Evolutionary conservation across 805 yeast genomes (phyloP).

Genomic region (Debaryomyces prosopidis): DNA sequence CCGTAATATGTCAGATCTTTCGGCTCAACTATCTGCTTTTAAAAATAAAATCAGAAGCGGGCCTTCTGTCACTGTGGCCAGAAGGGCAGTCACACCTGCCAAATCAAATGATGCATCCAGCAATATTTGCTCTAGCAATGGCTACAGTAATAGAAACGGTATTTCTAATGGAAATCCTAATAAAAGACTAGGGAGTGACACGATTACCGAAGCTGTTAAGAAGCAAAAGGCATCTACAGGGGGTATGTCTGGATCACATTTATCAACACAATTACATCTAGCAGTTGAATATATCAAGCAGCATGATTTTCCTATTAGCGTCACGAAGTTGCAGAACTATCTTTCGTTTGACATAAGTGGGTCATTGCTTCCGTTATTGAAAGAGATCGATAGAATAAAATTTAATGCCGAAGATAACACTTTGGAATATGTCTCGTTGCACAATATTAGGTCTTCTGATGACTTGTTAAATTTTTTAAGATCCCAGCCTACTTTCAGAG

Average conservation of each 20-base stretch:
- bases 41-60: conserved; percentile 46
- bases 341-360: conserved; percentile 60
- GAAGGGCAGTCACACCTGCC: conserved; percentile 16
- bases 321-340: conserved; percentile 65
- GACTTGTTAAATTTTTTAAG: conserved; percentile 75
- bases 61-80: conserved; percentile 39
- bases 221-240: conserved; percentile 29
- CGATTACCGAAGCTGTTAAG: conserved; percentile 34
- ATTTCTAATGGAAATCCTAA: background rate
- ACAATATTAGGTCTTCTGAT: conserved; percentile 78
- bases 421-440: conserved; percentile 84
- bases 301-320: conserved; percentile 67
- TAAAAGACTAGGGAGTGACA: conserved; percentile 21
- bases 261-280: conserved; percentile 82
- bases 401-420: conserved; percentile 63
- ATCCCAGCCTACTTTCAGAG: conserved; percentile 83
- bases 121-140: background rate
- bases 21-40: conserved; percentile 47
- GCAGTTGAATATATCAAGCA: conserved; percentile 88
- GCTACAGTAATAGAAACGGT: conserved; percentile 7
- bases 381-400: conserved; percentile 74
- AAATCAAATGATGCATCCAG: conserved; percentile 3
- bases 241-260: conserved; percentile 54
- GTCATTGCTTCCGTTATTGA: conserved; percentile 68
- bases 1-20: conserved; percentile 32